phyloP scores from a whole-genome alignment of 495 filamentous ascomycete genomes.

The Immersiella caudata region DNA sequence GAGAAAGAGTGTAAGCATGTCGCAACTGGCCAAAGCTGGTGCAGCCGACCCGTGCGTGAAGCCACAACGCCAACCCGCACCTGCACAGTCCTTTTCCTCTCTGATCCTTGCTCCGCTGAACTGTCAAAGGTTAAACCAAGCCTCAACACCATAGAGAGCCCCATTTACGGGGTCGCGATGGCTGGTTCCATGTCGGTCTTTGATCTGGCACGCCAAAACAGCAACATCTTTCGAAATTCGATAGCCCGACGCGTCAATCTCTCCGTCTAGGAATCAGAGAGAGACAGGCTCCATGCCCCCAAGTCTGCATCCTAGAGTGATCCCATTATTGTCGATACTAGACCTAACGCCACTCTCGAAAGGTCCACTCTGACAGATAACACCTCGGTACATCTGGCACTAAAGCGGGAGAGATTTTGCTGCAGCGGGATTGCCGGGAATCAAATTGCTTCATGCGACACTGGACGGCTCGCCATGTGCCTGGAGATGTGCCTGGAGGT shows the following conservation, averaged over 20 bases:
- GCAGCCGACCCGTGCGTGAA: not conserved
- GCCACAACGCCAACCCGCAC: not conserved
- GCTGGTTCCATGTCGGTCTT: not conserved
- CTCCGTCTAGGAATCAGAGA: no score
- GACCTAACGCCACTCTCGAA: no score
- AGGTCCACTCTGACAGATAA: not conserved
- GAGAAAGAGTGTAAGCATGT: not conserved
- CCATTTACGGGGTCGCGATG: not conserved
- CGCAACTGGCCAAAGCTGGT: not conserved
- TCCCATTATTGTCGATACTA: no score
- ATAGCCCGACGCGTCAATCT: not conserved
- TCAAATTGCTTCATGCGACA: no score
- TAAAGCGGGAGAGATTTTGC: no score
- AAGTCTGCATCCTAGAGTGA: no score
- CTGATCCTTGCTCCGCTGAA: not conserved
- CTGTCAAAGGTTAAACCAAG: not conserved
- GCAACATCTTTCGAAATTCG: not conserved
- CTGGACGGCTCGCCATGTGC: not conserved
- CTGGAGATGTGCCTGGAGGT: not conserved
- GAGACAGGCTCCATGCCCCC: no score
- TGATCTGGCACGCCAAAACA: not conserved
- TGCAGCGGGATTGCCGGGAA: no score
- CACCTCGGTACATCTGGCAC: not conserved
- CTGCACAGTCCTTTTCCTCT: not conserved
- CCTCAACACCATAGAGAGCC: not conserved